Conservation (phyloP, 2,329 filamentous ascomycete genomes). For the Lojkania enalia region DNA sequence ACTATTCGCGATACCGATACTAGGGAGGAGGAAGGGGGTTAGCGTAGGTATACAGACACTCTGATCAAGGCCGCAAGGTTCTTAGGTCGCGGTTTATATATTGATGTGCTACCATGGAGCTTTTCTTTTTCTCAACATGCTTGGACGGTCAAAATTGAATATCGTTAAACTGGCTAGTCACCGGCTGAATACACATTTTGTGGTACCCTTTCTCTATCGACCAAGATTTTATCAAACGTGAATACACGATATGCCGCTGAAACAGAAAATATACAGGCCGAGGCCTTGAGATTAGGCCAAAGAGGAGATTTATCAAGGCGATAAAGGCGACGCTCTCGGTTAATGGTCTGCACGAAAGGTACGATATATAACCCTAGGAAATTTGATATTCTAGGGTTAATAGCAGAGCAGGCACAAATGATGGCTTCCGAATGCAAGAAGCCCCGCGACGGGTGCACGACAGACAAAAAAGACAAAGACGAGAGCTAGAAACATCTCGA, state of each 20-base stretch:
- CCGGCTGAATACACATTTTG: too few relatives aligned
- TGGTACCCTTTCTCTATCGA: too few relatives aligned
- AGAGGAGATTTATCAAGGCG: constrained; percentile 50
- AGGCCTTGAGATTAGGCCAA: constrained; percentile 52
- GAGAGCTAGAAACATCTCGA: constrained; percentile 50
- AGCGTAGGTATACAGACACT: too few relatives aligned
- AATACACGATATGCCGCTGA: constrained; percentile 48
- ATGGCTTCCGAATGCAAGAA: constrained; percentile 54
- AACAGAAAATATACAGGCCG: constrained; percentile 54
- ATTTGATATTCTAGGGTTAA: background rate
- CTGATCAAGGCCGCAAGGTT: too few relatives aligned
- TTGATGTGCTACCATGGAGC: too few relatives aligned
- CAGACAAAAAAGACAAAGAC: constrained; percentile 49
- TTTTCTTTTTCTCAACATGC: too few relatives aligned
- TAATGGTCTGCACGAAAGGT: constrained; percentile 56
- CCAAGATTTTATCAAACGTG: too few relatives aligned
- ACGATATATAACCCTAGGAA: background rate
- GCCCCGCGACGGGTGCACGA: constrained; percentile 52
- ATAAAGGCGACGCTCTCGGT: constrained; percentile 53
- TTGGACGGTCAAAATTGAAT: too few relatives aligned
- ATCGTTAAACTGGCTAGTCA: too few relatives aligned
- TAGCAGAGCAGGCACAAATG: constrained; percentile 47
- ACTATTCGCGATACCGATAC: too few relatives aligned
- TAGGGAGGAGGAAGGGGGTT: too few relatives aligned
- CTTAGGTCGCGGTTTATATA: too few relatives aligned